Percentiles rank a stretch among this genome's conserved stretches.
Conservation (phyloP, 2,329 filamentous ascomycete species). For the Botrytis sinoallii region DNA sequence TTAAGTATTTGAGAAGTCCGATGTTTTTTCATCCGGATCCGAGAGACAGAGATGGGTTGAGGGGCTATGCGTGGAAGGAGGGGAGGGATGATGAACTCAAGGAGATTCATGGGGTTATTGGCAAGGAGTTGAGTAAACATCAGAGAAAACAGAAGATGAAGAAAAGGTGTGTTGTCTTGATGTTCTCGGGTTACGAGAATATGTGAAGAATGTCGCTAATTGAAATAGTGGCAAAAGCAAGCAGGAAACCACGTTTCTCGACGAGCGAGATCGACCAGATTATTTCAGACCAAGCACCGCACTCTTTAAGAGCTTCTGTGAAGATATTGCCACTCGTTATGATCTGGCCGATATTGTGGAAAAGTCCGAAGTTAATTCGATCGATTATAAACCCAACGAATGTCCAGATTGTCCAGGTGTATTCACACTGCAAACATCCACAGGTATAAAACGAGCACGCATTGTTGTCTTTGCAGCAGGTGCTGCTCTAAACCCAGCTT, state of each 20-base stretch:
- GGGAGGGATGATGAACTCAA: slow-evolving; percentile 58
- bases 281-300: slow-evolving; percentile 63
- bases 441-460: slow-evolving; percentile 53
- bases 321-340: slow-evolving; percentile 56
- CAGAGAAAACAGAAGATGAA: slow-evolving; percentile 60
- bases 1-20: slow-evolving; percentile 69
- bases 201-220: not conserved
- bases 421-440: slow-evolving; percentile 62
- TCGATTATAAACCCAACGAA: slow-evolving; percentile 25
- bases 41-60: slow-evolving; percentile 67
- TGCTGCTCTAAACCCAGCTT: slow-evolving; percentile 56
- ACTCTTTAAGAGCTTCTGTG: slow-evolving; percentile 62
- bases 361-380: slow-evolving; percentile 45
- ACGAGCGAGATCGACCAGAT: slow-evolving; percentile 65
- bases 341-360: slow-evolving; percentile 55
- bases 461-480: slow-evolving; percentile 70
- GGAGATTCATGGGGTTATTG: slow-evolving; percentile 72
- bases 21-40: slow-evolving; percentile 85
- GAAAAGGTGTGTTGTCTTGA: slow-evolving; percentile 42
- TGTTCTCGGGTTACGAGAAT: not conserved
- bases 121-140: slow-evolving; percentile 78
- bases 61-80: slow-evolving; percentile 64
- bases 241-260: slow-evolving; percentile 42
- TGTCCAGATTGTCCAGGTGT: slow-evolving; percentile 44
- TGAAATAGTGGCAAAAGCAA: slow-evolving; percentile 38